phyloP scores from a whole-genome alignment of 2,329 filamentous ascomycete genomes.

The Colletotrichum tanaceti region DNA sequence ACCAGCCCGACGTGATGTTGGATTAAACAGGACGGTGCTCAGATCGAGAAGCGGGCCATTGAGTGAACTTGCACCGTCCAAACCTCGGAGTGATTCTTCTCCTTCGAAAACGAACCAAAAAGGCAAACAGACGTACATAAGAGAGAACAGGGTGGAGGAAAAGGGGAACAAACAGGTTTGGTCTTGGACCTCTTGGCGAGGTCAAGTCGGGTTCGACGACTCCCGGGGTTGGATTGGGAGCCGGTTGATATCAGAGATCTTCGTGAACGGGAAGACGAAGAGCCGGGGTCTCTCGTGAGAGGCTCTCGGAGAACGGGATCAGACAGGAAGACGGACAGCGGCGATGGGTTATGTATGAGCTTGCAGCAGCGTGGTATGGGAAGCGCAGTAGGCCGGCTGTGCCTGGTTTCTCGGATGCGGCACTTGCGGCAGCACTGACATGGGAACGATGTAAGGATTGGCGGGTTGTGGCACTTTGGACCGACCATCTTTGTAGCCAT shows the following conservation, averaged over 20 bases:
- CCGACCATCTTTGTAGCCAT: slow-evolving; percentile 26
- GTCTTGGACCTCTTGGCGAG: slow-evolving; percentile 13
- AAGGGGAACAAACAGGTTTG: slow-evolving; percentile 35
- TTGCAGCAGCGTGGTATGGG: slow-evolving; percentile 12
- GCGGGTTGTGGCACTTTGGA: slow-evolving; percentile 30
- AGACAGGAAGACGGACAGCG: neutral
- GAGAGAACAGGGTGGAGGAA: slow-evolving; percentile 4
- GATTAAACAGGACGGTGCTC: slow-evolving; percentile 1
- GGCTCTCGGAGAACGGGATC: slow-evolving; percentile 21
- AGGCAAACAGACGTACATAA: neutral
- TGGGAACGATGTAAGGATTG: slow-evolving; percentile 35
- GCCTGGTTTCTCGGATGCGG: slow-evolving; percentile 32
- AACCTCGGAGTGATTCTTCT: neutral
- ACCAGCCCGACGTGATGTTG: slow-evolving; percentile 24
- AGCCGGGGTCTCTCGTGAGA: slow-evolving; percentile 23
- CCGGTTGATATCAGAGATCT: slow-evolving; percentile 26
- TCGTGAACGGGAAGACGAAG: slow-evolving; percentile 10
- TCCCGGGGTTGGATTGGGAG: slow-evolving; percentile 27
- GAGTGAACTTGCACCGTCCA: slow-evolving; percentile 3
- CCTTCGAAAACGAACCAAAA: neutral
- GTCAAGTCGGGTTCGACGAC: slow-evolving; percentile 27
- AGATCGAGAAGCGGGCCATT: slow-evolving; percentile 6
- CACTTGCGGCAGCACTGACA: slow-evolving; percentile 38
- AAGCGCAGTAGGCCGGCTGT: slow-evolving; percentile 6
- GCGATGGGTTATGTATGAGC: slow-evolving; percentile 33